These are phyloP conservation scores for Sporothrix pallida DNA, from an alignment of 2,329 filamentous ascomycete genomes.

Conservation along the genomic window DNA sequence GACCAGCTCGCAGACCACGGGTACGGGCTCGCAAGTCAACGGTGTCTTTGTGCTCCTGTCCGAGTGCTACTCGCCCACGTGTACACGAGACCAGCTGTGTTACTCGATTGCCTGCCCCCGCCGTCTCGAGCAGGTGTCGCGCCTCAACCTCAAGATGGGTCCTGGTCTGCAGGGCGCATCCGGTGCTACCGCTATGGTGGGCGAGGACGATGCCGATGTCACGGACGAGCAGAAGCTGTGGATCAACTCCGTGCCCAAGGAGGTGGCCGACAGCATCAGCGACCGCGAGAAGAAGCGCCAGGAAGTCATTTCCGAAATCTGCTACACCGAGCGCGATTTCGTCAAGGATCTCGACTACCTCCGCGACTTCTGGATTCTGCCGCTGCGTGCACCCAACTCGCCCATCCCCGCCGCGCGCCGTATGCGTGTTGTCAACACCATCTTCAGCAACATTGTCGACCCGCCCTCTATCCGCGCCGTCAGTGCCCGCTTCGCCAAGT, in stretches of 20 bases:
- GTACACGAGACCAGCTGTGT: constrained; percentile 91
- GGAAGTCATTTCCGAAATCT: constrained; percentile 96
- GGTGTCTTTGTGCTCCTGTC: constrained; percentile 95
- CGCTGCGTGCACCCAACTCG: constrained; percentile 78
- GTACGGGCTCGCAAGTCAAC: constrained; percentile 63
- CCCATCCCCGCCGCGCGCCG: constrained; percentile 87
- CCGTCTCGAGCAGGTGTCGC: constrained; percentile 90
- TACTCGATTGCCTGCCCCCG: constrained; percentile 98
- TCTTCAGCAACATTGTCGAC: constrained; percentile 95
- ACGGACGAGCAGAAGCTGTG: constrained; percentile 97
- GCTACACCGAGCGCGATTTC: constrained; percentile 98
- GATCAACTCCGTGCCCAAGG: constrained; percentile 98
- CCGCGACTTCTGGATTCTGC: constrained; percentile 97
- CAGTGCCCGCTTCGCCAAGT: constrained; percentile 84
- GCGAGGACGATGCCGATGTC: constrained; percentile 83
- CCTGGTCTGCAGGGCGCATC: constrained; percentile 77
- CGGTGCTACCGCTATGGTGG: constrained; percentile 57
- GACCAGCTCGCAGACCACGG: constrained; percentile 52
- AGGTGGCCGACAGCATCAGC: constrained; percentile 85
- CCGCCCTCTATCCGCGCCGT: constrained; percentile 80
- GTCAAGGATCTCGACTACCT: constrained; percentile 98
- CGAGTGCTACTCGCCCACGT: constrained; percentile 97
- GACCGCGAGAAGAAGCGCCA: constrained; percentile 97
- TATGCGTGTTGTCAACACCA: constrained; percentile 89
- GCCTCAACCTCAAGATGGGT: constrained; percentile 90